Base-by-base conservation (phyloP, 2,329 filamentous ascomycete genomes). In the Alternaria novae-zelandiae region DNA sequence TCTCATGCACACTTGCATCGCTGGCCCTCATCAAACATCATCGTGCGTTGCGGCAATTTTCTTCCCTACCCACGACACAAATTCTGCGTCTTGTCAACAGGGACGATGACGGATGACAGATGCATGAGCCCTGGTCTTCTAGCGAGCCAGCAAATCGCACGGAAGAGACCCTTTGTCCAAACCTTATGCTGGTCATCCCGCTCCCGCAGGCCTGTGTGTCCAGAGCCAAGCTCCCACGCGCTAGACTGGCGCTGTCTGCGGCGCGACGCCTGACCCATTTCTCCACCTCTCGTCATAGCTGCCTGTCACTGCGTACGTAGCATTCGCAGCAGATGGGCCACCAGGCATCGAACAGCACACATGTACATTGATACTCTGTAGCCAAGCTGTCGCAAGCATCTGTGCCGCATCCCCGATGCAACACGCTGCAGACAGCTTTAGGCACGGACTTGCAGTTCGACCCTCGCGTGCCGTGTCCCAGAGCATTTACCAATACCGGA, bases 131-230 rank as follows among this genome's bases (percentile, higher is more conserved):
- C 59, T 68, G 58, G 55, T 70, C 53, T 69, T 51, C 61, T 65
- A 61, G 68, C 61, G 61, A 72, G 65, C 59, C 67, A 67, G 66
- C 64, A 59, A 64, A 57, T 68, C 51, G 59, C 63, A 61, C 63
- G 58, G 58, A 60, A 65, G 58, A 70, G 70, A 75, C 74, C 73
- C 71, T 76, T 73, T 76, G 62, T 64, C 56, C 69, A 75, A 76
- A 78, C 71, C 65, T 76, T 78, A 79, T 79, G 77, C 76, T 71
- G 72, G 77, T 78, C 77, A 78, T 76, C 72, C 72, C 72, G 72
- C 73, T 79, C 77, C 75, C 77, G 76, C 74, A 73, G 67, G 70
- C 70, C 71, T 74, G 66, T 70, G 68, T 72, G 62, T 63, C 59
- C 60, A 68, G 64, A 68, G 65, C 64, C 69, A 68, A 61, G 69